phyloP scores from a whole-genome alignment of 1,284 basidiomycete species.

The Lignosus rhinocerotis region DNA sequence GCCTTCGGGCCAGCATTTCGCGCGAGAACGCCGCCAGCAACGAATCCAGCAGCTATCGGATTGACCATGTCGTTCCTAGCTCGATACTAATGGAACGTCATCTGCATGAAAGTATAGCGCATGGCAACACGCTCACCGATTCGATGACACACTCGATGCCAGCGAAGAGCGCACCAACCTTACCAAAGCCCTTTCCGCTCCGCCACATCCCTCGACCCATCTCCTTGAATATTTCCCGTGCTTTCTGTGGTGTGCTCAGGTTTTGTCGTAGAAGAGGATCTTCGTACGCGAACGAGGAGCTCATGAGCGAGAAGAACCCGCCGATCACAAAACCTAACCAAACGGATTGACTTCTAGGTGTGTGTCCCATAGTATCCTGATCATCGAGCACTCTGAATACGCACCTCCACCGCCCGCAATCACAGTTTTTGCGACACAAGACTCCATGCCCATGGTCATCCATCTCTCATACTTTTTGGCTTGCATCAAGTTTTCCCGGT shows the following conservation, averaged over 20 bases:
- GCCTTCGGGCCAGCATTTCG: constrained; percentile 84
- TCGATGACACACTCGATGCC: constrained; percentile 97
- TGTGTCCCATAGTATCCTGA: constrained; percentile 14
- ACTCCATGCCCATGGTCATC: constrained; percentile 76
- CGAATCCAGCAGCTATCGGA: constrained; percentile 69
- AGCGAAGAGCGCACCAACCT: constrained; percentile 92
- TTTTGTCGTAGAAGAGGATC: constrained; percentile 82
- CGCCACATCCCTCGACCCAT: constrained; percentile 94
- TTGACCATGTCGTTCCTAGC: constrained; percentile 95
- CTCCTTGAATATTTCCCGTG: constrained; percentile 87
- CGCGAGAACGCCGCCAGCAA: constrained; percentile 81
- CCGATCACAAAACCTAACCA: constrained; percentile 84
- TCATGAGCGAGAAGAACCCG: constrained; percentile 96
- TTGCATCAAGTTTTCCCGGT: constrained; percentile 68
- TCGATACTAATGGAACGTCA: constrained; percentile 66
- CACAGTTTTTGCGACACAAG: constrained; percentile 80
- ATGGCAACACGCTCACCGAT: constrained; percentile 65
- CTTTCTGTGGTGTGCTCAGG: constrained; percentile 73
- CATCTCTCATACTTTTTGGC: constrained; percentile 76
- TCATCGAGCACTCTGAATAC: constrained; percentile 29
- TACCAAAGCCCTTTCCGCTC: constrained; percentile 91
- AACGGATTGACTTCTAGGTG: constrained; percentile 24
- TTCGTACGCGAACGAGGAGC: constrained; percentile 92
- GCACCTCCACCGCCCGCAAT: constrained; percentile 80
- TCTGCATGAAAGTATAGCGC: constrained; percentile 1